Percentiles rank a stretch among this genome's conserved stretches.
These are phyloP conservation scores for Quercus lobata DNA, from an alignment of 331 rosid species.

Conservation along the genomic window DNA sequence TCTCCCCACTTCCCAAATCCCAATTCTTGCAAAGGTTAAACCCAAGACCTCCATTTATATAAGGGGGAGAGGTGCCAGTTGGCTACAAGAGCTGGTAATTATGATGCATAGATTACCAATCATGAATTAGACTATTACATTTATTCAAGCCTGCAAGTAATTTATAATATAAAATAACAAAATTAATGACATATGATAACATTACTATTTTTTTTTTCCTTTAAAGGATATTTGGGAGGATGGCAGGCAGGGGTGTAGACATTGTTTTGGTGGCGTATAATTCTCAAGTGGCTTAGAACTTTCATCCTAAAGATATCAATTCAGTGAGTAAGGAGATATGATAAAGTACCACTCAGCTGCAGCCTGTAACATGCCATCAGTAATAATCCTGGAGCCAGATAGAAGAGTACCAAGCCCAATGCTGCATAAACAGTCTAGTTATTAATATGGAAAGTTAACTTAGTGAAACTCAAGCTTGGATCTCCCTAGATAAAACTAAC, in stretches of 20 bases:
- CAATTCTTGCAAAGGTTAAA: neutral
- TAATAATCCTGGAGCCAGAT: conserved; percentile 79
- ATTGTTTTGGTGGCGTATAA: neutral
- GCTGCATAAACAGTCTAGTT: conserved; percentile 41
- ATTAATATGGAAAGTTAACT: conserved; percentile 2
- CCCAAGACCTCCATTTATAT: neutral
- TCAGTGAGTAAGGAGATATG: neutral
- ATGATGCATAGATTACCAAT: neutral
- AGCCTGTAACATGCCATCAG: conserved; percentile 98
- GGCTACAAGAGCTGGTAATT: neutral
- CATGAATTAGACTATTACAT: neutral
- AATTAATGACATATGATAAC: neutral
- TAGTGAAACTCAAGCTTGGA: conserved; percentile 5
- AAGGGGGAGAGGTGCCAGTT: neutral
- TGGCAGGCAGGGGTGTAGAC: neutral
- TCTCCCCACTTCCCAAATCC: neutral
- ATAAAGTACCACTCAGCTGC: conserved; percentile 90
- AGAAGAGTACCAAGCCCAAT: conserved; percentile 96
- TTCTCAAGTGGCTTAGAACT: conserved; percentile 2
- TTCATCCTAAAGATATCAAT: conserved; percentile 1
- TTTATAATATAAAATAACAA: neutral
- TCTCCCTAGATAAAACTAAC: conserved; percentile 41
- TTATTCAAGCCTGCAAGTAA: neutral
- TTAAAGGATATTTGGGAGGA: neutral
- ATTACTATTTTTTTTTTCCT: neutral